Conservation (phyloP, 2,329 filamentous ascomycete genomes). For the Calonectria crousiana region DNA sequence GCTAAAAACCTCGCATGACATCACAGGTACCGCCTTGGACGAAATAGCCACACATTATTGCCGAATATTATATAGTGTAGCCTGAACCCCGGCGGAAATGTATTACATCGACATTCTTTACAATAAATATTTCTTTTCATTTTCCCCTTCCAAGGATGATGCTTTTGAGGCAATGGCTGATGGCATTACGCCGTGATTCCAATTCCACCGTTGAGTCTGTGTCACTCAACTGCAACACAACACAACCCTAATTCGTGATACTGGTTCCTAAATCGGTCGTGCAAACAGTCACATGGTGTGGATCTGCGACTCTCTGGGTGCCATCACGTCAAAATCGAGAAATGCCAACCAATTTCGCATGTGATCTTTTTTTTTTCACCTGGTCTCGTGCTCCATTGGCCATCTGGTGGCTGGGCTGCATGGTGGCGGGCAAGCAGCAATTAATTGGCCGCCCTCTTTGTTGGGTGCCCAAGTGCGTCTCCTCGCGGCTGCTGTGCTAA, state of each 20-base stretch:
- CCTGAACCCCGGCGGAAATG: no score
- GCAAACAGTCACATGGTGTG: not conserved
- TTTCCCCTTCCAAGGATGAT: no score
- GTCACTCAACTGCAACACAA: not conserved
- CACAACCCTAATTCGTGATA: not conserved
- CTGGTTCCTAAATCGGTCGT: not conserved
- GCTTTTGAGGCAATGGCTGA: not conserved
- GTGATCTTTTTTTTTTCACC: not conserved
- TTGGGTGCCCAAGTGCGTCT: not conserved
- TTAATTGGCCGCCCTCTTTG: not conserved
- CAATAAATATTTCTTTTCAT: not conserved
- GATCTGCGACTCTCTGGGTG: not conserved
- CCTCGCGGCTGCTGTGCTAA: not conserved
- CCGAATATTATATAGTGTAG: not conserved
- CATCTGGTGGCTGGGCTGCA: not conserved
- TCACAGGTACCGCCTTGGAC: not conserved
- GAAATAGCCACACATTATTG: not conserved
- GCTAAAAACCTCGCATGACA: not conserved
- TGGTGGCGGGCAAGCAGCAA: not conserved
- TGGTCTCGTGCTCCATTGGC: not conserved
- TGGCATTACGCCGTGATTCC: not conserved
- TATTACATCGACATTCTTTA: no score
- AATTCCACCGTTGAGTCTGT: not conserved
- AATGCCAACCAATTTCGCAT: not conserved
- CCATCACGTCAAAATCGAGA: not conserved